Conservation (phyloP, 2,329 filamentous ascomycete genomes). For the Sarocladiaceae sp. region DNA sequence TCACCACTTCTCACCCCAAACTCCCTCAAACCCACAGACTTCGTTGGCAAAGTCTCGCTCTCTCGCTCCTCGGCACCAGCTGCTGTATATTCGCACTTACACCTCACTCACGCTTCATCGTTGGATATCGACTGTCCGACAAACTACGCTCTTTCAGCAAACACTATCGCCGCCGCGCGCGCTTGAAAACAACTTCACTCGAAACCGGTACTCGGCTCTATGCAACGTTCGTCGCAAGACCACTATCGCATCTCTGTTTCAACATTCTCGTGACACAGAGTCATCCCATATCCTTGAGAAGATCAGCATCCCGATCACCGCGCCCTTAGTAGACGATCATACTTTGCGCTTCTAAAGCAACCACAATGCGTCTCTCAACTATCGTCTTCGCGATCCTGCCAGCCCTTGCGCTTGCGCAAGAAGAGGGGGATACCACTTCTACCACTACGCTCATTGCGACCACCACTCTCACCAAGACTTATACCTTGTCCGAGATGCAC, state of each 20-base stretch:
- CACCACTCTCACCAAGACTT: constrained; percentile 45
- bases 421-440: constrained; percentile 17
- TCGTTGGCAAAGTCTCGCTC: constrained; percentile 53
- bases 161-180: constrained; percentile 11
- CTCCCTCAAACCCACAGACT: constrained; percentile 29
- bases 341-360: constrained; percentile 12
- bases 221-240: background rate
- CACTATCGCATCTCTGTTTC: background rate
- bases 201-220: background rate
- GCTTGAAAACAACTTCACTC: background rate
- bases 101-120: constrained; percentile 2
- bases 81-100: constrained; percentile 4
- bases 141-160: constrained; percentile 9
- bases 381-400: constrained; percentile 48
- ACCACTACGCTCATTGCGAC: constrained; percentile 47
- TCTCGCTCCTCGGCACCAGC: constrained; percentile 11
- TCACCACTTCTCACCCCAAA: constrained; percentile 12
- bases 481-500: constrained; percentile 45
- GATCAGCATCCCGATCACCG: constrained; percentile 9
- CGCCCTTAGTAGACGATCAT: constrained; percentile 21
- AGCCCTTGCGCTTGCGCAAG: constrained; percentile 46
- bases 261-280: background rate
- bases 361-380: constrained; percentile 35
- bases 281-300: background rate
- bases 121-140: constrained; percentile 25